These are phyloP conservation scores for Acacia acuminata DNA, from an alignment of 306 rosid species.

Conservation along the genomic window DNA sequence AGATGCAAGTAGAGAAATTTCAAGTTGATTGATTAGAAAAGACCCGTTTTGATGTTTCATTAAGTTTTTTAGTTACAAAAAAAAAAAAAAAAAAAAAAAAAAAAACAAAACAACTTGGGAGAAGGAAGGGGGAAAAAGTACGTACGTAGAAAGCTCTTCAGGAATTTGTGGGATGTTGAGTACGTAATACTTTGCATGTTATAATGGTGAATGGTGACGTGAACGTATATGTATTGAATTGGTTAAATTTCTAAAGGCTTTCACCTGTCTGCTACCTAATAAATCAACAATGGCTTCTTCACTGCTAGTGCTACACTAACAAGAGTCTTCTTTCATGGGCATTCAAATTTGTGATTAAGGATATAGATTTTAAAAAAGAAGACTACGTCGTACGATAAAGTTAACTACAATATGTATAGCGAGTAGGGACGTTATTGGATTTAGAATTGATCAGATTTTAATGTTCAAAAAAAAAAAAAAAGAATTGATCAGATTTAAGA, in stretches of 20 bases:
- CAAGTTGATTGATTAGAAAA: neutral
- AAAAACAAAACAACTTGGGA: neutral
- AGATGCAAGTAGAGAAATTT: neutral
- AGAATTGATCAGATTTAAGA: neutral
- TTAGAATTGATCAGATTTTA: too few species aligned
- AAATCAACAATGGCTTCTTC: neutral
- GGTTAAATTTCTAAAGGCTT: neutral
- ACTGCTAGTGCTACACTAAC: neutral
- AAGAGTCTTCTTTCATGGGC: slow-evolving; percentile 1
- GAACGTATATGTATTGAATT: neutral
- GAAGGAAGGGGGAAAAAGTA: neutral
- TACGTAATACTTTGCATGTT: neutral
- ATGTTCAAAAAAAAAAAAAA: too few species aligned
- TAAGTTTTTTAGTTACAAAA: neutral
- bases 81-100: neutral
- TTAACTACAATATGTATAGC: neutral
- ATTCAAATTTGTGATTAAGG: neutral
- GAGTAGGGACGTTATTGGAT: neutral
- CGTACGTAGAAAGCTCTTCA: neutral
- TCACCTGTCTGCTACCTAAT: slow-evolving; percentile 14
- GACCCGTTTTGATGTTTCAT: neutral
- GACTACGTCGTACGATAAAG: neutral
- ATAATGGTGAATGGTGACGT: neutral
- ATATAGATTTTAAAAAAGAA: too few species aligned
- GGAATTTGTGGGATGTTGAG: neutral